Evolutionary conservation across 75 land plant species (phyloP), one percentile per base, ranked within the genome.

Genomic region (Pinus albicaulis): DNA sequence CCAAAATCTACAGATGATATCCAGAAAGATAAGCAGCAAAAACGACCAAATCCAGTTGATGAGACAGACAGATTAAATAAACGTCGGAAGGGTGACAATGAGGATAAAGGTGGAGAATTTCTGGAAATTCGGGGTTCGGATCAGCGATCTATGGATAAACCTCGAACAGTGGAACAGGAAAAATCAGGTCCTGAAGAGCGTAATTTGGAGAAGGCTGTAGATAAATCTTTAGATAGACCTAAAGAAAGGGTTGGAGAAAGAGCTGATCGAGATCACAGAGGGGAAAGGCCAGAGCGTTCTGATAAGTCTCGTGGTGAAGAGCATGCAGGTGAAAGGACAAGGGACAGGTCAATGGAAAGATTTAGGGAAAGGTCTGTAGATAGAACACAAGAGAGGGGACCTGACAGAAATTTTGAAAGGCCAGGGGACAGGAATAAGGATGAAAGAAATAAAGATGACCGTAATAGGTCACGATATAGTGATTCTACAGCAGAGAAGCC

Each of bases 361-460:
- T 66, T 90, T 89, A 88, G 89, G 60, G 99, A 93, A 76, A 85
- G 89, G 66, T 93, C 95, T 55, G 79, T 88, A 76, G 98, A 95
- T 79, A 88, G 91, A 82, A 56, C 64, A 16, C 83, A 77, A 57
- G 92, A 91, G 7, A 90, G 88, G 56, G 80, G 81, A 12, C 2
- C 80, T 34, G 96, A 91, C 23, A 88, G 93, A 73, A 65, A 41
- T 70, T 64, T 76, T 79, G 98, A 95, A 60, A 87, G 91, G 64
- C 34, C 76, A n/a, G 10, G 41, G 52, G 91, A 85, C 19, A 87
- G 82, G 72, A 60, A 3, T 55, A 86, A 85, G 72, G 96, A 92
- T 74, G 98, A 90, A 12, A 80, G 82, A 28, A 79, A 53, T 65
- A 96, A 87, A 75, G 93, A 90, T 79, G 98, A 92, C 19, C 80